These are phyloP conservation scores for Venturia carpophila DNA, from an alignment of 2,329 filamentous ascomycete genomes.

Conservation along the genomic window DNA sequence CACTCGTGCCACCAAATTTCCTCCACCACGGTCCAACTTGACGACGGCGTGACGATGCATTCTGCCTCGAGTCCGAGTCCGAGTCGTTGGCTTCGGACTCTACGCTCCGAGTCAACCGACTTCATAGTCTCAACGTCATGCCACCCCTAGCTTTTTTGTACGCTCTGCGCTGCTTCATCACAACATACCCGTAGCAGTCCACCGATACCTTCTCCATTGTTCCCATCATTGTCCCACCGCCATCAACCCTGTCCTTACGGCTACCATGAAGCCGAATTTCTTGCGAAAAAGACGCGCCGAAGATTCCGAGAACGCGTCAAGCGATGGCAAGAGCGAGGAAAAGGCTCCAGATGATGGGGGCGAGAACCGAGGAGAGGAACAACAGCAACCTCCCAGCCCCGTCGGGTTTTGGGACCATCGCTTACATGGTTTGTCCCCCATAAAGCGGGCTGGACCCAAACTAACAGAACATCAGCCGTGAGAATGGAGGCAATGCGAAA, in stretches of 20 bases:
- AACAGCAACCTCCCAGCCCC: constrained; percentile 24
- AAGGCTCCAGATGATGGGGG: neutral
- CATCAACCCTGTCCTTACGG: neutral
- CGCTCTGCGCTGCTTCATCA: neutral
- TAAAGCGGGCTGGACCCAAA: too few relatives aligned
- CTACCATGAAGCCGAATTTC: neutral
- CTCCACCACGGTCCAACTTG: neutral
- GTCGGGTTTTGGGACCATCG: constrained; percentile 42
- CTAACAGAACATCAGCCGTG: too few relatives aligned
- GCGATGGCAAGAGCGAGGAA: constrained; percentile 8
- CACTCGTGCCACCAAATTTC: neutral
- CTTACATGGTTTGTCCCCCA: too few relatives aligned
- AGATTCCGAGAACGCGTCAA: constrained; percentile 3
- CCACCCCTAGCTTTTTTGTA: neutral
- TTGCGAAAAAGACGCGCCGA: neutral
- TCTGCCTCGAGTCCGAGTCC: neutral
- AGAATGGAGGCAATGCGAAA: constrained; percentile 34
- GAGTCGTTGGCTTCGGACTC: neutral
- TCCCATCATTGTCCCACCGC: too few relatives aligned
- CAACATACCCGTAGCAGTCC: neutral
- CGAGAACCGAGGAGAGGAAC: constrained; percentile 5
- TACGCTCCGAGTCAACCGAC: neutral
- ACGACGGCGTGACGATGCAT: neutral
- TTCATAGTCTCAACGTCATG: neutral
- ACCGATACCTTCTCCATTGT: neutral